Percentiles rank a stretch among this genome's conserved stretches.
These are phyloP conservation scores for Luffa aegyptiaca DNA, from an alignment of 306 rosid genomes.

Conservation along the genomic window DNA sequence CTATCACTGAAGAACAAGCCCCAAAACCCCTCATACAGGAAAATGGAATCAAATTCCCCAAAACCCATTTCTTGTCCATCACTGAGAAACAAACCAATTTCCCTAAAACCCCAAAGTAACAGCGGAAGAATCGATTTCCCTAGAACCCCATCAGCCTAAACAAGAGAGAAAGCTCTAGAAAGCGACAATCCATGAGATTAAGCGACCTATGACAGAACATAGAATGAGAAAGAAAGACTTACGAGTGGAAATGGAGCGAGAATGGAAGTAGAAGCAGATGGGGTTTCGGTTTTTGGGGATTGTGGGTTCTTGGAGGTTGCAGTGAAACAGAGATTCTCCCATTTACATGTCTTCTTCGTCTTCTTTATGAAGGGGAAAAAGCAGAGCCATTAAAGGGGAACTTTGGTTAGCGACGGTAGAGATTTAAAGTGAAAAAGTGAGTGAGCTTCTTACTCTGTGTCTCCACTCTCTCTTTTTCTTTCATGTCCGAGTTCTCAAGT, in stretches of 20 bases:
- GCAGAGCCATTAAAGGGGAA: neutral
- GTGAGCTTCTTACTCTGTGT: neutral
- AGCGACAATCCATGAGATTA: neutral
- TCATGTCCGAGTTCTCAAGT: no score
- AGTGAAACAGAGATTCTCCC: constrained; percentile 9
- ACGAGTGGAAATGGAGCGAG: constrained; percentile 10
- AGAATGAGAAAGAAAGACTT: constrained; percentile 14
- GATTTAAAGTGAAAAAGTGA: neutral
- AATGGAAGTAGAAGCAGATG: neutral
- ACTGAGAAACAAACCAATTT: constrained; percentile 11
- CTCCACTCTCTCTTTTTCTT: neutral
- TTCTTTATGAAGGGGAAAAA: neutral
- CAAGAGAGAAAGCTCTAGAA: neutral
- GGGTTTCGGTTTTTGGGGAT: neutral
- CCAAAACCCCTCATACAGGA: constrained; percentile 12
- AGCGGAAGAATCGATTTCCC: constrained; percentile 6
- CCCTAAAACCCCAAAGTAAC: constrained; percentile 16
- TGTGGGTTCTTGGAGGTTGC: neutral
- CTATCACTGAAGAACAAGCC: constrained; percentile 25
- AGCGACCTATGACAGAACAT: neutral
- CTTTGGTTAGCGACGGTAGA: neutral
- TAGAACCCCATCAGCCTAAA: constrained; percentile 14
- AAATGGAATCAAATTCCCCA: neutral
- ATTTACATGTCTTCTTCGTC: neutral
- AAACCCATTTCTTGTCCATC: constrained; percentile 17